phyloP scores from a whole-genome alignment of 225 moss, liverwort and hornwort species.

The Anthoceros angustus region DNA sequence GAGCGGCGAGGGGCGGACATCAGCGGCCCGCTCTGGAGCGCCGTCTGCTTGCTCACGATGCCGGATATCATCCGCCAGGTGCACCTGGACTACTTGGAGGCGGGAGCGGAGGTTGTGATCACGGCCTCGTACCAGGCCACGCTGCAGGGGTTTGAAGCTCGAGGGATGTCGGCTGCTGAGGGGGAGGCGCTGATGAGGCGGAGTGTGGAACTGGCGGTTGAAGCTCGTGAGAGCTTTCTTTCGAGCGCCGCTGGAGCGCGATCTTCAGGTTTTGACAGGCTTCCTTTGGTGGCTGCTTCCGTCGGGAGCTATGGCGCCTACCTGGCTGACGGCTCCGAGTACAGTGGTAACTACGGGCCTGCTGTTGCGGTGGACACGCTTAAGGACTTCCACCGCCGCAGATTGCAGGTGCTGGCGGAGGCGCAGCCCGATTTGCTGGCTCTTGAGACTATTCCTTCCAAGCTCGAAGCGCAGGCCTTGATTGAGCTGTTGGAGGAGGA shows the following conservation, averaged over 20 bases:
- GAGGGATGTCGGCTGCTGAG: conserved; percentile 44
- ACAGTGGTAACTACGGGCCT: conserved; percentile 85
- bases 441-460: conserved; percentile 87
- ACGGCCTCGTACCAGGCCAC: conserved; percentile 99
- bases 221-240: conserved; percentile 67
- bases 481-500: conserved; percentile 79
- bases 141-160: conserved; percentile 57
- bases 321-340: conserved; percentile 95
- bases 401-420: conserved; percentile 61
- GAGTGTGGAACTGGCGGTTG: conserved; percentile 58
- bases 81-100: conserved; percentile 80
- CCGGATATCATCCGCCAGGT: conserved; percentile 64
- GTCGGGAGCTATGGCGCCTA: conserved; percentile 96
- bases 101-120: conserved; percentile 68
- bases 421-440: conserved; percentile 80
- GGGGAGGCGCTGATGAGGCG: conserved; percentile 47
- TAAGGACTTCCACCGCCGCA: conserved; percentile 76
- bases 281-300: conserved; percentile 82
- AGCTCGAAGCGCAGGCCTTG: conserved; percentile 80
- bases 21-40: conserved; percentile 74
- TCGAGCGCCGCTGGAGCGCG: conserved; percentile 37
- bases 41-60: conserved; percentile 55
- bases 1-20: conserved; percentile 72
- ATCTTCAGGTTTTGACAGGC: conserved; percentile 32
- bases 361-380: conserved; percentile 64